Percentiles rank a stretch among this genome's conserved stretches.
Evolutionary conservation across 257 asterid genomes (phyloP).

Genomic region (Jacaranda copaia): DNA sequence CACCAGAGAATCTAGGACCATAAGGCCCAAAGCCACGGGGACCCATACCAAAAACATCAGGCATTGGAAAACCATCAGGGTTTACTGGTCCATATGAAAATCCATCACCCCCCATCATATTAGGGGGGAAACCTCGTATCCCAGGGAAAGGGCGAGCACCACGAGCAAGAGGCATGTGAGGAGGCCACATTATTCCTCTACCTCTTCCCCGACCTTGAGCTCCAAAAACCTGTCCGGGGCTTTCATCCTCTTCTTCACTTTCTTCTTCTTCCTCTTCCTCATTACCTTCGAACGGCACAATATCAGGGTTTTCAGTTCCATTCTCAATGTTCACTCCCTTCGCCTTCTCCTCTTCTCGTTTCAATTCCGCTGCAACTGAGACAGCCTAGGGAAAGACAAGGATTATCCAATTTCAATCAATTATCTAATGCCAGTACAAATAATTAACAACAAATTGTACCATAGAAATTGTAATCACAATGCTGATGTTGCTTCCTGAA

Average conservation of each 20-base stretch:
- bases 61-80: slow-evolving; percentile 82
- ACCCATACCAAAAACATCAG: slow-evolving; percentile 78
- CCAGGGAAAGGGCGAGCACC: slow-evolving; percentile 75
- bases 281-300: slow-evolving; percentile 84
- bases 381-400: slow-evolving; percentile 55
- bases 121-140: slow-evolving; percentile 75
- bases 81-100: slow-evolving; percentile 65
- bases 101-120: slow-evolving; percentile 80
- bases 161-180: slow-evolving; percentile 75
- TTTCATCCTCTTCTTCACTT: slow-evolving; percentile 84
- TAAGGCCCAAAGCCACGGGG: slow-evolving; percentile 83
- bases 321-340: slow-evolving; percentile 73
- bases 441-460: neutral
- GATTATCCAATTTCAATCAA: slow-evolving; percentile 16
- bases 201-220: slow-evolving; percentile 87
- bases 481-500: slow-evolving; percentile 8
- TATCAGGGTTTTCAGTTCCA: slow-evolving; percentile 75
- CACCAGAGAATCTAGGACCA: slow-evolving; percentile 86
- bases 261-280: slow-evolving; percentile 82
- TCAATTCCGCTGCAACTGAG: slow-evolving; percentile 78
- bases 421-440: neutral
- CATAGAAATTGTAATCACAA: neutral
- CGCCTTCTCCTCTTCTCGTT: slow-evolving; percentile 89
- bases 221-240: slow-evolving; percentile 55
- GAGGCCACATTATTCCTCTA: slow-evolving; percentile 91